Conservation (phyloP, 768 basidiomycete genomes). For the Auricularia sp. region DNA sequence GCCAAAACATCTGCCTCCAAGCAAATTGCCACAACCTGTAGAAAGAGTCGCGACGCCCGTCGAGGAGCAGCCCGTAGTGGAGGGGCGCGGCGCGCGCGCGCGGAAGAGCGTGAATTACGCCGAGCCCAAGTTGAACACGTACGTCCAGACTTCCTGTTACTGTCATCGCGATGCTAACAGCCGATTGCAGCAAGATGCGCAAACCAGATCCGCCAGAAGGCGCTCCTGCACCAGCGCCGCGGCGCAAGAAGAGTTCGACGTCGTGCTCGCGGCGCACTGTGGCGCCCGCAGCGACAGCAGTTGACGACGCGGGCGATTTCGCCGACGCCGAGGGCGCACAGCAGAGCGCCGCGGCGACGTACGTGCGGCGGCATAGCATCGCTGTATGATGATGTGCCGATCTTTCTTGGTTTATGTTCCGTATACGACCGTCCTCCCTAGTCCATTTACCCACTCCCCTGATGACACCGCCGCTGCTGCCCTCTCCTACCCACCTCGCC, state of each 20-base stretch:
- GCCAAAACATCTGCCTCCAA: not conserved
- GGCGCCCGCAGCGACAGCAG: not conserved
- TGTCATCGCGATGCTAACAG: not conserved
- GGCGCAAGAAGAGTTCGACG: not conserved
- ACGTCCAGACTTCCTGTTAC: slow-evolving; percentile 20
- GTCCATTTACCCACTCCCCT: too few relatives aligned
- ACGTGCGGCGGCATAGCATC: not conserved
- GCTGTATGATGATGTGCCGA: not conserved
- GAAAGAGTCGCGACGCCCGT: slow-evolving; percentile 26
- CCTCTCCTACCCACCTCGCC: too few relatives aligned
- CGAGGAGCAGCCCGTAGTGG: not conserved
- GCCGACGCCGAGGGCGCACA: not conserved
- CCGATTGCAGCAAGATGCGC: slow-evolving; percentile 65
- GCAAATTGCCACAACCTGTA: not conserved
- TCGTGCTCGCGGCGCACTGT: not conserved
- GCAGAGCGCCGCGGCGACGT: not conserved
- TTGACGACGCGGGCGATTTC: not conserved
- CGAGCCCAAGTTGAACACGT: slow-evolving; percentile 86
- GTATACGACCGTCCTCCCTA: too few relatives aligned
- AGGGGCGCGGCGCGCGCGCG: slow-evolving; percentile 40
- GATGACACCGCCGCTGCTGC: too few relatives aligned
- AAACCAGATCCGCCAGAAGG: slow-evolving; percentile 51
- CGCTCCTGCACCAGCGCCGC: not conserved
- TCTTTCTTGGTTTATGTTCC: too few relatives aligned
- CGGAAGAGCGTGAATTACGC: slow-evolving; percentile 81